Evolutionary conservation across 495 filamentous ascomycete species (phyloP).

Genomic region (Penicillium longicatenatum): DNA sequence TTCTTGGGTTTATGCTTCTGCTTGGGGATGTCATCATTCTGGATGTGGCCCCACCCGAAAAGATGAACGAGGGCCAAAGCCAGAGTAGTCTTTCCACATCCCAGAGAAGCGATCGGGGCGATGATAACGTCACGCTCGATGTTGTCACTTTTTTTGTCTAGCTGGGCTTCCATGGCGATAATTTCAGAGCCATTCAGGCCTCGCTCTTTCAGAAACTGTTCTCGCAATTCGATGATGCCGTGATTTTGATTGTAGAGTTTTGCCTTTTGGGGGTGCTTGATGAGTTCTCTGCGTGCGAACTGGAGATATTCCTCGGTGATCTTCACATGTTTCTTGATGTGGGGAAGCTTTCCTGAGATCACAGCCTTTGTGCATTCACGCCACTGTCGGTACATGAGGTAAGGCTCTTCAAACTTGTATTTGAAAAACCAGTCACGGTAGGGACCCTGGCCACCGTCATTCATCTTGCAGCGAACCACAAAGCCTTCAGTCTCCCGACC

Average conservation of each 20-base stretch:
- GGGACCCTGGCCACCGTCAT: conserved; percentile 41
- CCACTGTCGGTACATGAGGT: conserved; percentile 98
- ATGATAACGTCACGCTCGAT: conserved; percentile 70
- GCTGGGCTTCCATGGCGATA: conserved; percentile 61
- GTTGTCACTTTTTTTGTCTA: conserved; percentile 33
- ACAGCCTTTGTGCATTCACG: conserved; percentile 93
- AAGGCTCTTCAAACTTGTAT: conserved; percentile 99
- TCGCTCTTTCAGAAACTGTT: conserved; percentile 79
- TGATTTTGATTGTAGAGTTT: conserved; percentile 81
- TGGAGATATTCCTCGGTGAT: conserved; percentile 90
- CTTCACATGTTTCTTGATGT: conserved; percentile 79
- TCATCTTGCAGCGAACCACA: conserved; percentile 85
- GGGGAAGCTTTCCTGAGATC: conserved; percentile 73
- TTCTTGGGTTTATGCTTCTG: conserved; percentile 66
- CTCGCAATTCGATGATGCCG: conserved; percentile 89
- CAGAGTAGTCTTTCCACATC: conserved; percentile 95
- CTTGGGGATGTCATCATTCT: conserved; percentile 94
- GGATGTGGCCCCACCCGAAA: conserved; percentile 91
- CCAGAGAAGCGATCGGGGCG: conserved; percentile 86
- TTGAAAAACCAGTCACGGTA: conserved; percentile 98
- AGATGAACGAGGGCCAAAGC: conserved; percentile 79
- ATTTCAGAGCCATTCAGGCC: conserved; percentile 86
- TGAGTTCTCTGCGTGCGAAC: conserved; percentile 75
- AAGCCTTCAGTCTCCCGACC: conserved; percentile 96
- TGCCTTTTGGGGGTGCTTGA: conserved; percentile 59